Evolutionary conservation across 1,284 basidiomycete species (phyloP).

Genomic region (Cystobasidiaceae sp.): DNA sequence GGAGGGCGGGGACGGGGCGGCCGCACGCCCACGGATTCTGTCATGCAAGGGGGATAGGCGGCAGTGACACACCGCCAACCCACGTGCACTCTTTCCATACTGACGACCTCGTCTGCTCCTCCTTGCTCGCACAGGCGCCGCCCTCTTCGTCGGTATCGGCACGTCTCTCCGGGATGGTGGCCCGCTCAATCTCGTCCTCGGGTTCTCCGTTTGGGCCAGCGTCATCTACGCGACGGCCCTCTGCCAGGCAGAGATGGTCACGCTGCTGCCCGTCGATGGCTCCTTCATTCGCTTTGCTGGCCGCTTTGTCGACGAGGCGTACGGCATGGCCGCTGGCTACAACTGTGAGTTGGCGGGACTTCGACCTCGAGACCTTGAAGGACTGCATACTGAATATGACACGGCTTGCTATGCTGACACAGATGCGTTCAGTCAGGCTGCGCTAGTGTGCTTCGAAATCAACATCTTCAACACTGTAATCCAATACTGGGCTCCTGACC

Average conservation of each 20-base stretch:
- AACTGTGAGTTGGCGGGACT: slow-evolving; percentile 37
- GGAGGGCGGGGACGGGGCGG: neutral
- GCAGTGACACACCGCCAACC: too few species aligned
- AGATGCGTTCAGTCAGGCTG: slow-evolving; percentile 30
- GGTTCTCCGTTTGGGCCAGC: slow-evolving; percentile 18
- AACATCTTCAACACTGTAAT: slow-evolving; percentile 42
- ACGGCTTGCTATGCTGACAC: too few species aligned
- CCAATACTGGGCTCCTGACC: slow-evolving; percentile 33
- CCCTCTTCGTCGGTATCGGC: slow-evolving; percentile 32
- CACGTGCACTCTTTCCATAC: too few species aligned
- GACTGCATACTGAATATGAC: too few species aligned
- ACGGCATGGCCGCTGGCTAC: slow-evolving; percentile 39
- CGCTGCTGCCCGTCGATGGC: slow-evolving; percentile 30
- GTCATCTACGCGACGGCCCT: slow-evolving; percentile 27
- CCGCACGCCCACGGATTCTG: neutral
- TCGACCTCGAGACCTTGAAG: too few species aligned
- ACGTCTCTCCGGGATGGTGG: slow-evolving; percentile 23
- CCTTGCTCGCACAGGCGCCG: slow-evolving; percentile 30
- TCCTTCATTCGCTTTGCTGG: slow-evolving; percentile 34
- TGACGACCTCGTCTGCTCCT: too few species aligned
- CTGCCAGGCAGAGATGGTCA: slow-evolving; percentile 34
- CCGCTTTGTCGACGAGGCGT: slow-evolving; percentile 32
- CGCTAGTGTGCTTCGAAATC: slow-evolving; percentile 43
- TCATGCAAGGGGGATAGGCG: neutral
- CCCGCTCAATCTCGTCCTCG: slow-evolving; percentile 20